Conservation (phyloP, 345 rosid species). For the Turritis glabra region DNA sequence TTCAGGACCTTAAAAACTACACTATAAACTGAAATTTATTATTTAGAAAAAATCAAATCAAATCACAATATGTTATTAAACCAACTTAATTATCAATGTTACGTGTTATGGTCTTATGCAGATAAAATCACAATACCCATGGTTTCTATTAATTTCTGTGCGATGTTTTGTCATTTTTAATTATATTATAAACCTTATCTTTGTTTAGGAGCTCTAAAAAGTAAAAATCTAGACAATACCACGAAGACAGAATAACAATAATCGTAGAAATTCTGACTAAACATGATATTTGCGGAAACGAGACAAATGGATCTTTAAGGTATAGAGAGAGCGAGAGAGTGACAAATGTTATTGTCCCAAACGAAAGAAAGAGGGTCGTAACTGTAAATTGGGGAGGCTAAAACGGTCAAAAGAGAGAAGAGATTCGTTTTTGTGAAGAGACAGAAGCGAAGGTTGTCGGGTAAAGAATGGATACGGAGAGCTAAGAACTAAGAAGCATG, state of each 20-base stretch:
- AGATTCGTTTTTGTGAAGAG: conserved; percentile 27
- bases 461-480: conserved; percentile 24
- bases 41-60: too few species aligned
- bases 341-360: conserved; percentile 4
- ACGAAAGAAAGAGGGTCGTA: conserved; percentile 8
- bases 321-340: neutral
- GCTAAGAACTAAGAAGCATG: conserved; percentile 33
- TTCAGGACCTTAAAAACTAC: neutral
- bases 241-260: conserved; percentile 19
- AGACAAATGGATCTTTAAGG: conserved; percentile 23
- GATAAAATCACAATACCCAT: too few species aligned
- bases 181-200: neutral
- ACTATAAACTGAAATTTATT: neutral
- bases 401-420: conserved; percentile 35
- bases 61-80: too few species aligned
- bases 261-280: neutral
- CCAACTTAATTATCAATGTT: neutral
- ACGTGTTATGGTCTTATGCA: neutral
- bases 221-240: neutral
- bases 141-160: too few species aligned
- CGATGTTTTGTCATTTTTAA: too few species aligned
- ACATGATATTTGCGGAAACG: conserved; percentile 12
- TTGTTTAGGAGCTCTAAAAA: neutral
- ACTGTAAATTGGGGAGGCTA: neutral
- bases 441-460: conserved; percentile 39